Percentiles rank a stretch among this genome's conserved stretches.
Evolutionary conservation across 352 stramenopile species (phyloP).

Genomic region (Phytophthora meadii): DNA sequence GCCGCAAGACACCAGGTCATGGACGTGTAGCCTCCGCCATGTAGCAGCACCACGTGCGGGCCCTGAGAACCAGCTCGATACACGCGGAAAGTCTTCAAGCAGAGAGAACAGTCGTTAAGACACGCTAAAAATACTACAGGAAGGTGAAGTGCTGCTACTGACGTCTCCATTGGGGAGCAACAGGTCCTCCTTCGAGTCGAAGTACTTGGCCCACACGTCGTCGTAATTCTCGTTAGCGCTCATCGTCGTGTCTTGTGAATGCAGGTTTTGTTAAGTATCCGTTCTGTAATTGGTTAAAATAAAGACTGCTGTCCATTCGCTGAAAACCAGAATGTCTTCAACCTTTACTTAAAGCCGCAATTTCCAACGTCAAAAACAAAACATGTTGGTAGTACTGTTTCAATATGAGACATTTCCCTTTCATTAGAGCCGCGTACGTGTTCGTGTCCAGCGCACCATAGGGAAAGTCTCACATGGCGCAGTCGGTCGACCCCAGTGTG

Average conservation of each 20-base stretch:
- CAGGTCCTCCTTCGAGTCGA: conserved; percentile 76
- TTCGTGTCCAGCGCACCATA: not conserved
- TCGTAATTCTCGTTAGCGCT: conserved; percentile 35
- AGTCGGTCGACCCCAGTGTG: conserved; percentile 1
- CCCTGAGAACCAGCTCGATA: conserved; percentile 75
- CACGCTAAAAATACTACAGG: not conserved
- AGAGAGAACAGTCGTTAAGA: conserved; percentile 13
- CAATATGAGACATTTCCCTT: not conserved
- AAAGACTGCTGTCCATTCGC: not conserved
- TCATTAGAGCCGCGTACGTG: conserved; percentile 5
- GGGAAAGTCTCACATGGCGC: conserved; percentile 4
- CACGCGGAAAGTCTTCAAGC: conserved; percentile 73
- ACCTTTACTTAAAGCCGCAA: conserved; percentile 2
- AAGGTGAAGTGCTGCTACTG: conserved; percentile 7
- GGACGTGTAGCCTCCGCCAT: conserved; percentile 86
- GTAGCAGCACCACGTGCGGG: conserved; percentile 81
- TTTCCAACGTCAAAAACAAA: not conserved
- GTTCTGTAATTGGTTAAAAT: conserved; percentile 6
- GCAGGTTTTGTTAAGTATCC: not conserved
- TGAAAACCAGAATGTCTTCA: not conserved
- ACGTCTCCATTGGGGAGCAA: conserved; percentile 72
- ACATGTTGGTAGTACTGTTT: not conserved
- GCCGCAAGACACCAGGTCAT: conserved; percentile 88
- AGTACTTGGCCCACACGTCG: conserved; percentile 73
- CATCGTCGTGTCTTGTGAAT: conserved; percentile 6